Evolutionary conservation across 108 stramenopile species (phyloP).

Genomic region (Nitzschia inconspicua): DNA sequence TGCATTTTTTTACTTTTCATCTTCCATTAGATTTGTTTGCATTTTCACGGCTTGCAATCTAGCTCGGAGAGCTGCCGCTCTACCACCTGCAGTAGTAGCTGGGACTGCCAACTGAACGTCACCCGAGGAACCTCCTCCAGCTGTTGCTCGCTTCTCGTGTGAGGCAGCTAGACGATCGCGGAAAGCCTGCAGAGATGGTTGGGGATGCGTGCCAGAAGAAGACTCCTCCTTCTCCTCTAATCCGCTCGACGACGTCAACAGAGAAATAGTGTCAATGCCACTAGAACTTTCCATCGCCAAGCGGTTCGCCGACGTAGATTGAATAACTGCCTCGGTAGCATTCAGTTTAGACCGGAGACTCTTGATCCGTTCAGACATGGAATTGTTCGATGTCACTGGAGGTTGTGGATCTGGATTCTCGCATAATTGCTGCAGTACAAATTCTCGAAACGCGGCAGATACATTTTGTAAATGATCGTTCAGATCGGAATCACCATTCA

Average conservation of each 20-base stretch:
- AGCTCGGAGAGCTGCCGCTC: conserved; percentile 57
- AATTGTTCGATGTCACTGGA: background rate
- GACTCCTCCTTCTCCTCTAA: background rate
- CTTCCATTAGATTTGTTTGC: conserved; percentile 14
- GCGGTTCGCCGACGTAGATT: too few relatives aligned
- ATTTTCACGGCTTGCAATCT: conserved; percentile 49
- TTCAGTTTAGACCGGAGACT: conserved; percentile 42
- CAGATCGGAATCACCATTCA: conserved; percentile 53
- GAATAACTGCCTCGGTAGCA: conserved; percentile 32
- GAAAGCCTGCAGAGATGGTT: conserved; percentile 16
- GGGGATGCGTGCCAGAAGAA: background rate
- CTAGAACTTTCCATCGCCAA: too few relatives aligned
- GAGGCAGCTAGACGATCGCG: conserved; percentile 50
- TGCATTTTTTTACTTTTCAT: too few relatives aligned
- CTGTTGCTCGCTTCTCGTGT: conserved; percentile 21
- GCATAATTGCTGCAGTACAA: conserved; percentile 51
- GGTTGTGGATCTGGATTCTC: background rate
- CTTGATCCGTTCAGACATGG: conserved; percentile 53
- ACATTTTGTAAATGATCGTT: conserved; percentile 56
- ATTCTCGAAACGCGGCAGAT: conserved; percentile 57
- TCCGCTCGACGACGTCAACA: background rate
- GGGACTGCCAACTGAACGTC: background rate
- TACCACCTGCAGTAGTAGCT: conserved; percentile 15
- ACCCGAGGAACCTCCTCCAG: background rate
- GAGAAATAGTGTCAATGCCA: too few relatives aligned